phyloP scores from a whole-genome alignment of 768 basidiomycete species.

The Leccinum disarticulatum region DNA sequence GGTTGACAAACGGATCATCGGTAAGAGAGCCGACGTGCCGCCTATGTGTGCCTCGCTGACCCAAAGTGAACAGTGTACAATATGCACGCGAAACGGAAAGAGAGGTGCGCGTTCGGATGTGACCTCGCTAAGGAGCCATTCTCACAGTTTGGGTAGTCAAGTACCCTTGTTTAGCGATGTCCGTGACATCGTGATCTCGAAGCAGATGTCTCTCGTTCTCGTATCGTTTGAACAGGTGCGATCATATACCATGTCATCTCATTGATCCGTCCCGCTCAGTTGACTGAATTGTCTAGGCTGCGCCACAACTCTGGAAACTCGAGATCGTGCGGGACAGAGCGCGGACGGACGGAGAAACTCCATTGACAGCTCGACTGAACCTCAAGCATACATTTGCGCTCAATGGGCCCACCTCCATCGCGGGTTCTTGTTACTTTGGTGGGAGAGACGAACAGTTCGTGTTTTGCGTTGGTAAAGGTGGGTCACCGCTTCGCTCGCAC shows the following conservation, averaged over 20 bases:
- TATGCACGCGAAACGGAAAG: conserved; percentile 42
- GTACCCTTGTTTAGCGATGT: conserved; percentile 53
- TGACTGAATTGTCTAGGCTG: conserved; percentile 41
- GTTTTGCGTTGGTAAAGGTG: conserved; percentile 78
- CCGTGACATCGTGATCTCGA: conserved; percentile 50
- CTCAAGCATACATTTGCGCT: conserved; percentile 68
- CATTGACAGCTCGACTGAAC: conserved; percentile 23
- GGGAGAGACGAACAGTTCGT: conserved; percentile 76
- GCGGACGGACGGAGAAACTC: conserved; percentile 31
- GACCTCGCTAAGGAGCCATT: background rate
- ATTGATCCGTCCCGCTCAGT: background rate
- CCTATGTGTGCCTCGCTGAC: conserved; percentile 4
- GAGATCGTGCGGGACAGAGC: conserved; percentile 54
- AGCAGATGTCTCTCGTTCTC: conserved; percentile 41
- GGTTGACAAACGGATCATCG: conserved; percentile 52
- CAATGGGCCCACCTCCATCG: conserved; percentile 64
- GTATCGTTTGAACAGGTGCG: conserved; percentile 35
- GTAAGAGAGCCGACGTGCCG: conserved; percentile 27
- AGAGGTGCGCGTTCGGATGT: conserved; percentile 38
- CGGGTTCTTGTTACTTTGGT: conserved; percentile 79
- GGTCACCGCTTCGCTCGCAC: conserved; percentile 2
- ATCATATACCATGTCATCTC: background rate
- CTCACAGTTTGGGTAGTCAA: conserved; percentile 35
- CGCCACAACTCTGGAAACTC: conserved; percentile 75
- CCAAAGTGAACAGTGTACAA: conserved; percentile 42